Evolutionary conservation across 1,139 yeast species (phyloP), one percentile per base, ranked within the genome.

Genomic region (Kodamaea arcana): DNA sequence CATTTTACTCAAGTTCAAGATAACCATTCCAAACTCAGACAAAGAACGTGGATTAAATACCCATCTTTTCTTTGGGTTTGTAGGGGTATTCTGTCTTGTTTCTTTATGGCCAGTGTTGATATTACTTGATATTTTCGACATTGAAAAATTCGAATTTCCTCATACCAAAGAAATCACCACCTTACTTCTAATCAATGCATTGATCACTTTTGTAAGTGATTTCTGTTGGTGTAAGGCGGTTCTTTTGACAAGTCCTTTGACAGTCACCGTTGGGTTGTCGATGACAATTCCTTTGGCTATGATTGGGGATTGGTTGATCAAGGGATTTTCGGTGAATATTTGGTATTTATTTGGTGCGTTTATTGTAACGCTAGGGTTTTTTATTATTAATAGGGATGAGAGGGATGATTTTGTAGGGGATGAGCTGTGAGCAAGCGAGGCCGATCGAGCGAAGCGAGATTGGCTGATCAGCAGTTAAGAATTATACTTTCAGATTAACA

Each of bases 171-270:
- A 66, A 31, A 78, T 84, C 3, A 64, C 81, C 55, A 43, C 62
- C 2, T 63, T 88, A 4, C 63, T 92, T 9, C 36, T 74, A 1
- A 46, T 76, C 31, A 92, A 92, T 56, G 85, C 92, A 35, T 51
- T 75, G 18, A 79, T 87, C 27, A 87, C 97, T 0, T 80, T 92
- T 47, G 62, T 88, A 13, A 83, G 95, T 30, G 98, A 92, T 54
- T 87, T 83, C 47, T 80, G 94, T 52, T 92, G 98, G 98, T 95
- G 95, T 29, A 77, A 87, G 46, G 95, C 97, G 1, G 94, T 90
- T 72, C 69, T 92, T 24, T 65, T 92, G 54, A 92, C 98, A 1
- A 82, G 94, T 32, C 98, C 98, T 0, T 68, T 92, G 43, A 90
- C 95, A 0, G 97, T 90, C 2, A 92, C 98, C 0, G 95, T 92